Conservation (phyloP, 345 rosid genomes). For the Mangifera indica region DNA sequence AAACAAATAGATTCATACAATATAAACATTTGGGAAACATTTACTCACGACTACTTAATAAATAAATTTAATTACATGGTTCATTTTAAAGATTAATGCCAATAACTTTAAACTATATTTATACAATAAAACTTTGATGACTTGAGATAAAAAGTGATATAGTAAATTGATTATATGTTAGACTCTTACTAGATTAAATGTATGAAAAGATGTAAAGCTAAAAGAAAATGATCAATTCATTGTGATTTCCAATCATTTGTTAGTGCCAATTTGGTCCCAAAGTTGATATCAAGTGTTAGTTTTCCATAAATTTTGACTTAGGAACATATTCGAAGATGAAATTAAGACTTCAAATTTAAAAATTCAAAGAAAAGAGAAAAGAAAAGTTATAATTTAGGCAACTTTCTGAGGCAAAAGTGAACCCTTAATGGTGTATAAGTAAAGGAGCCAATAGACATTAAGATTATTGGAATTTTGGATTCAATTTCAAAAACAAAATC, state of each 20-base stretch:
- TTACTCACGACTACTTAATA: too few relatives aligned
- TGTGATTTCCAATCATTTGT: constrained; percentile 47
- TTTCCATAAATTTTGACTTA: constrained; percentile 27
- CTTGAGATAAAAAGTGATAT: too few relatives aligned
- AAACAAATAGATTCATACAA: too few relatives aligned
- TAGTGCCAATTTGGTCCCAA: constrained; percentile 32
- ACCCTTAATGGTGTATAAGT: constrained; percentile 6
- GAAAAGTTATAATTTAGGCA: background rate
- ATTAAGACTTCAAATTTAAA: background rate
- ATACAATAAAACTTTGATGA: too few relatives aligned
- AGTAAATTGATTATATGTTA: too few relatives aligned
- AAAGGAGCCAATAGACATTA: constrained; percentile 12
- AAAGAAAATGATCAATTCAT: constrained; percentile 24
- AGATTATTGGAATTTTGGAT: constrained; percentile 4
- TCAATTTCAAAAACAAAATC: background rate
- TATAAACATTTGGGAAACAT: too few relatives aligned
- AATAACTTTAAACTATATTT: too few relatives aligned
- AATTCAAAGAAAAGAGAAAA: background rate
- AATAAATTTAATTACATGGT: too few relatives aligned
- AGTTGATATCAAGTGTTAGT: constrained; percentile 12
- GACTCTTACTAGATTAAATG: too few relatives aligned
- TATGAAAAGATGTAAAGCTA: too few relatives aligned
- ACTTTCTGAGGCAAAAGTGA: background rate
- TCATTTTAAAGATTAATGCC: too few relatives aligned
- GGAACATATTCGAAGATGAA: constrained; percentile 18